A percentile compares a stretch with the other conserved stretches of the same genome.
These are phyloP conservation scores for Penicillium chermesinum DNA, from an alignment of 495 filamentous ascomycete species.

Conservation along the genomic window DNA sequence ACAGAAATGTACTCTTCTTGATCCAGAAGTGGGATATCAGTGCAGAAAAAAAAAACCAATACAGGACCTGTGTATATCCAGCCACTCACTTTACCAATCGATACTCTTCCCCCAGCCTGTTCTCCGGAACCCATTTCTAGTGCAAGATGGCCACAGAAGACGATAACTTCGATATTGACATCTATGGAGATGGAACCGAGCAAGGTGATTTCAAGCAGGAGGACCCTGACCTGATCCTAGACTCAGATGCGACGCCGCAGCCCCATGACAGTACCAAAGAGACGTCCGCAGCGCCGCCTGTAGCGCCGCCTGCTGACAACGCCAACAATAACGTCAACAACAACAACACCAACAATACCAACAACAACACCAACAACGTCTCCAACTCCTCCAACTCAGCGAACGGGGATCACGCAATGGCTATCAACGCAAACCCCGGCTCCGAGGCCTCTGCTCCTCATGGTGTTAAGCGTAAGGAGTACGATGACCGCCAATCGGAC, in stretches of 20 bases:
- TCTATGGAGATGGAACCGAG: slow-evolving; percentile 76
- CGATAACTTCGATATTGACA: slow-evolving; percentile 97
- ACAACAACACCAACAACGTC: neutral
- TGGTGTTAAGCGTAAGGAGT: slow-evolving; percentile 71
- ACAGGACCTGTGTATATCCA: slow-evolving; percentile 35
- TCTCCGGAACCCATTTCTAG: slow-evolving; percentile 17
- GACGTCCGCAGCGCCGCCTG: neutral
- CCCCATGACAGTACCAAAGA: neutral
- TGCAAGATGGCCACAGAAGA: slow-evolving; percentile 69
- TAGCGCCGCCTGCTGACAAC: too few species aligned
- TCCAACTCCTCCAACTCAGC: slow-evolving; percentile 4
- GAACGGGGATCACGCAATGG: slow-evolving; percentile 17
- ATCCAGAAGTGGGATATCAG: slow-evolving; percentile 25
- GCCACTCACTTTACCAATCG: slow-evolving; percentile 28
- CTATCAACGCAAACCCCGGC: slow-evolving; percentile 12
- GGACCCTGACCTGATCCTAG: slow-evolving; percentile 42
- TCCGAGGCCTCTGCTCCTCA: slow-evolving; percentile 44
- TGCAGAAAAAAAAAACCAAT: slow-evolving; percentile 22
- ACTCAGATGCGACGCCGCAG: slow-evolving; percentile 32
- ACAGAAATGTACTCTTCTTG: slow-evolving; percentile 46
- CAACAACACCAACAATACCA: slow-evolving; percentile 11
- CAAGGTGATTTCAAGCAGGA: slow-evolving; percentile 49
- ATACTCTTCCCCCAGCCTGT: slow-evolving; percentile 12
- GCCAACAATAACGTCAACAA: too few species aligned
- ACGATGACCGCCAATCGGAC: slow-evolving; percentile 71